Conservation (phyloP, 768 basidiomycete genomes). For the Macrolepiota dolichaula region DNA sequence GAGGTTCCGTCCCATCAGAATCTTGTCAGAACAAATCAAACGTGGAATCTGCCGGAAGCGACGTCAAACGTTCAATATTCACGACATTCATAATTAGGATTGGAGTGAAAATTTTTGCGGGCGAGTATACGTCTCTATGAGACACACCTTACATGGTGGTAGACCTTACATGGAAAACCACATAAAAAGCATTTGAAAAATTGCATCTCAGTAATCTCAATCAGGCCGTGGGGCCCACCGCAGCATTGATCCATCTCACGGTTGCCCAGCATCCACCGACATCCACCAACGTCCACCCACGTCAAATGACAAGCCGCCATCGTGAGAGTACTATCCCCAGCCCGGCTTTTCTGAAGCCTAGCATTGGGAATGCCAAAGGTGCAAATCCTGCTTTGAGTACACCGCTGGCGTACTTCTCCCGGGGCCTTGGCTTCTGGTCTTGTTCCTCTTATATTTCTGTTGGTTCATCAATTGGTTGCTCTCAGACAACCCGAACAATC, state of each 20-base stretch:
- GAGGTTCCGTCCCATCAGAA: background rate
- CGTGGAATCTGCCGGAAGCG: background rate
- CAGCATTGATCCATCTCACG: background rate
- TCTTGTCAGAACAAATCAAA: too few relatives aligned
- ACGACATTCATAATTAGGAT: background rate
- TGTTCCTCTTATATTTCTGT: background rate
- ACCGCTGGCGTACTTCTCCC: background rate
- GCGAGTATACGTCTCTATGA: too few relatives aligned
- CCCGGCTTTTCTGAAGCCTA: background rate
- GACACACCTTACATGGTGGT: too few relatives aligned
- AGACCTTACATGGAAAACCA: too few relatives aligned
- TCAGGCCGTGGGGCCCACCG: background rate
- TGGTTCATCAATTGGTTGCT: background rate
- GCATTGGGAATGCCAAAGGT: background rate
- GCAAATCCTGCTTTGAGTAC: constrained; percentile 3
- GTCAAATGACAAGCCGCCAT: background rate
- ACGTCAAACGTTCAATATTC: background rate
- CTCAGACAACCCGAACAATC: background rate
- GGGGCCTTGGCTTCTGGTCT: background rate
- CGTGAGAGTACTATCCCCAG: background rate
- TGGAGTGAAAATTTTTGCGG: background rate
- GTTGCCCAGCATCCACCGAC: background rate
- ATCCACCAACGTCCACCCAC: background rate
- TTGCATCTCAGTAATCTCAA: too few relatives aligned
- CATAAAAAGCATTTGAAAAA: too few relatives aligned